Conservation (phyloP, 306 rosid genomes). For the Chamaecrista fasciculata region DNA sequence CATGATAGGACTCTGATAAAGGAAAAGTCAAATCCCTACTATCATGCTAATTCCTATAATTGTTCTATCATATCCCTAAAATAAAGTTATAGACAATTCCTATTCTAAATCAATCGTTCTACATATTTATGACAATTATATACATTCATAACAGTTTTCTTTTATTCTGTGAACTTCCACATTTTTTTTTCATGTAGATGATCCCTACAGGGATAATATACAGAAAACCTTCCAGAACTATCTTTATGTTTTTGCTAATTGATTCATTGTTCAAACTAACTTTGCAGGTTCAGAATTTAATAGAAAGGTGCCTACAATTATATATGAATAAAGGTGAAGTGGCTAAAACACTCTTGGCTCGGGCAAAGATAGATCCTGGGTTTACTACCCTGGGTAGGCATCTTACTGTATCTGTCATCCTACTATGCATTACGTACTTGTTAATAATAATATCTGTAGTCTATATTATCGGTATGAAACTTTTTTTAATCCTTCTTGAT, state of each 20-base stretch:
- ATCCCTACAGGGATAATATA: background rate
- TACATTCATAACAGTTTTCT: no score
- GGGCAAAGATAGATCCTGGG: conserved; percentile 97
- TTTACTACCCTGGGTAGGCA: conserved; percentile 85
- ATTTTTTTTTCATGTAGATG: background rate
- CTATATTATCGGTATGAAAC: background rate
- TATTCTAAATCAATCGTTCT: no score
- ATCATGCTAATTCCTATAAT: no score
- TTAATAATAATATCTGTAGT: conserved; percentile 1
- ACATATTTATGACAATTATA: no score
- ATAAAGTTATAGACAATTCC: no score
- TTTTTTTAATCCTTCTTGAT: conserved; percentile 4
- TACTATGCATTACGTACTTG: conserved; percentile 6
- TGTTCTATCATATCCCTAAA: no score
- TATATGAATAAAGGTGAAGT: conserved; percentile 96
- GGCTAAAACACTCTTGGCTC: conserved; percentile 84
- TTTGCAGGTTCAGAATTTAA: conserved; percentile 90
- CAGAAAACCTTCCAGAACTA: conserved; percentile 11
- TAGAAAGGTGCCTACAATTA: conserved; percentile 88
- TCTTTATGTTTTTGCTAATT: conserved; percentile 16
- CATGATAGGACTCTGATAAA: no score
- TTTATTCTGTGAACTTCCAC: background rate
- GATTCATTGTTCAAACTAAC: conserved; percentile 29
- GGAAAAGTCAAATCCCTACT: no score
- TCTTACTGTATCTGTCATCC: conserved; percentile 24